A percentile compares a stretch with the other conserved stretches of the same genome.
Conservation (phyloP, 163 green algal species). For the Volvox carteri region DNA sequence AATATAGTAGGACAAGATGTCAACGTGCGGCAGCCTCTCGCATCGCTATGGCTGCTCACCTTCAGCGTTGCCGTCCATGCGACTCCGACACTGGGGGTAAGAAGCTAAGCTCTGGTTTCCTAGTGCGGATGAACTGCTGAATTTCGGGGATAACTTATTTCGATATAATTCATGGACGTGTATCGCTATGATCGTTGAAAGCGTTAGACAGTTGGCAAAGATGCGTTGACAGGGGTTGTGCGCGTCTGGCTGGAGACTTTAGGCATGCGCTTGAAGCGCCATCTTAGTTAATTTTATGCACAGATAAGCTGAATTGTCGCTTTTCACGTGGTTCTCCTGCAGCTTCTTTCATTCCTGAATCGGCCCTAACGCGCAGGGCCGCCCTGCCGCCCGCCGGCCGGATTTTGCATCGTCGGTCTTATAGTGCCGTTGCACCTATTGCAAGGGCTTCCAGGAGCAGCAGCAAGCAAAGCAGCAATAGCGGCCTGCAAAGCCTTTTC, state of each 20-base stretch:
- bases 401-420: not conserved
- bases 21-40: not conserved
- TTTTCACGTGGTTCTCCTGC: too few species aligned
- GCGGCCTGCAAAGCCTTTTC: not conserved
- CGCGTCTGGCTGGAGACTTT: too few species aligned
- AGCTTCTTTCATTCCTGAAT: too few species aligned
- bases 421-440: not conserved
- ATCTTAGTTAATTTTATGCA: too few species aligned
- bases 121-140: too few species aligned
- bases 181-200: not conserved
- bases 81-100: conserved; percentile 14
- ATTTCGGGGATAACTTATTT: not conserved
- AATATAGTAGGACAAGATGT: not conserved
- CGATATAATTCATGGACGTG: not conserved
- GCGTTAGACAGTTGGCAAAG: not conserved
- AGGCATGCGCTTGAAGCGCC: too few species aligned
- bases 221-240: not conserved
- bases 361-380: too few species aligned
- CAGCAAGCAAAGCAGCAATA: not conserved
- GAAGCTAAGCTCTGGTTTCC: not conserved
- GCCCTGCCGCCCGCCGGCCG: not conserved
- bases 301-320: too few species aligned
- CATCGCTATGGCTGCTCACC: not conserved
- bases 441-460: not conserved
- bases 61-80: not conserved